Evolutionary conservation across 2,329 filamentous ascomycete species (phyloP).

Genomic region (Apiospora pterosperma): DNA sequence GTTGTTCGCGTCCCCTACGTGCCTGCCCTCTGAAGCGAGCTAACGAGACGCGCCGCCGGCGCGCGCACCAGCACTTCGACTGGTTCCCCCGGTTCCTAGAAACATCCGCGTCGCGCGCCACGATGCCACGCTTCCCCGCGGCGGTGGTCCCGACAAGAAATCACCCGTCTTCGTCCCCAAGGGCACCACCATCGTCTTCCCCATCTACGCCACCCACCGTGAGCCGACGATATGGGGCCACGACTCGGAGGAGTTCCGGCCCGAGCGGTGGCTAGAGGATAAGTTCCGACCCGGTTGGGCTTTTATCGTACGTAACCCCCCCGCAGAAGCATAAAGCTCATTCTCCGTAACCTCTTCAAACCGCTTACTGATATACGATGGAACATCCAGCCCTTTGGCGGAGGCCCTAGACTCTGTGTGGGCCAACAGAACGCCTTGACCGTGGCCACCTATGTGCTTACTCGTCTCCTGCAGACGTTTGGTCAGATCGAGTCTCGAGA

Average conservation of each 20-base stretch:
- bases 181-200: constrained; percentile 23
- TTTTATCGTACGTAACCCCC: constrained; percentile 15
- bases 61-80: constrained; percentile 37
- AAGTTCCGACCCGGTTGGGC: constrained; percentile 24
- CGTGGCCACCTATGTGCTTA: not conserved
- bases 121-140: constrained; percentile 34
- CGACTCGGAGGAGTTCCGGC: constrained; percentile 32
- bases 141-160: constrained; percentile 30
- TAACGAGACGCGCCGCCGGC: constrained; percentile 19
- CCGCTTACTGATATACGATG: constrained; percentile 12
- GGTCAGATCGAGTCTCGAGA: not conserved
- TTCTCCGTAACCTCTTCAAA: no score
- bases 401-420: constrained; percentile 33
- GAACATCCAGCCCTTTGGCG: constrained; percentile 33
- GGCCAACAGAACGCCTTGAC: not conserved
- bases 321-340: no score
- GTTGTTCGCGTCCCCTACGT: not conserved
- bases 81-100: constrained; percentile 40
- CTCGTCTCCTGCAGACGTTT: not conserved
- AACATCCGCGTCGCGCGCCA: constrained; percentile 38
- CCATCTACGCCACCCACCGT: constrained; percentile 29
- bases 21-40: no score
- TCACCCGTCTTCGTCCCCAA: constrained; percentile 28
- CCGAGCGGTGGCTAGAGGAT: constrained; percentile 29
- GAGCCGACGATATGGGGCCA: constrained; percentile 31